These are phyloP conservation scores for Diversispora epigaea DNA, from an alignment of 192 early-diverging fungal genomes.

Conservation along the genomic window DNA sequence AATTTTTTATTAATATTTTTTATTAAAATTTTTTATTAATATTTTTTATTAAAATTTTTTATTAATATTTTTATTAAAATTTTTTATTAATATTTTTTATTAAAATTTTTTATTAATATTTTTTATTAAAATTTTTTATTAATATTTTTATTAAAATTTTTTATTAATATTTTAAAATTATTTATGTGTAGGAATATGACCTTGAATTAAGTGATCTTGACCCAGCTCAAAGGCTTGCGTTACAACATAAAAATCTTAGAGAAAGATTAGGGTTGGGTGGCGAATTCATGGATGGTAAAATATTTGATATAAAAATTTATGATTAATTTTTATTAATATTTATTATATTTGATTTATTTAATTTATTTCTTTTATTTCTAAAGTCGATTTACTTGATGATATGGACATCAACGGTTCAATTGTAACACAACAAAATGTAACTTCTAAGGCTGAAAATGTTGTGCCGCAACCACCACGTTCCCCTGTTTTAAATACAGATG, in stretches of 20 bases:
- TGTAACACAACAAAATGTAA: constrained; percentile 29
- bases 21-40: too few species aligned
- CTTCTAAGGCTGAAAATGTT: constrained; percentile 34
- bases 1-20: too few species aligned
- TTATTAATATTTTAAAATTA: too few species aligned
- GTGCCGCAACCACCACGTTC: constrained; percentile 37
- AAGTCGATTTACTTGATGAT: constrained; percentile 86
- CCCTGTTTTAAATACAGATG: constrained; percentile 40
- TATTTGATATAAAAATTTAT: not conserved
- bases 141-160: too few species aligned
- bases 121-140: too few species aligned
- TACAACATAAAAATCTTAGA: constrained; percentile 80
- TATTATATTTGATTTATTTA: not conserved
- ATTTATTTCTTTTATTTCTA: constrained; percentile 1
- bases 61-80: too few species aligned
- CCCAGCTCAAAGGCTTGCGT: constrained; percentile 75
- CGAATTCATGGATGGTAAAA: constrained; percentile 81
- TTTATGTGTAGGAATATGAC: constrained; percentile 72
- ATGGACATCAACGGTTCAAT: constrained; percentile 58
- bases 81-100: too few species aligned
- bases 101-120: too few species aligned
- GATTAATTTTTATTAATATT: not conserved
- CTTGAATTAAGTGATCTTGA: constrained; percentile 74
- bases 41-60: too few species aligned
- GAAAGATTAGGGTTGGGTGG: constrained; percentile 83